Conservation (phyloP, 345 rosid species). For the Cardiospermum halicacabum region DNA sequence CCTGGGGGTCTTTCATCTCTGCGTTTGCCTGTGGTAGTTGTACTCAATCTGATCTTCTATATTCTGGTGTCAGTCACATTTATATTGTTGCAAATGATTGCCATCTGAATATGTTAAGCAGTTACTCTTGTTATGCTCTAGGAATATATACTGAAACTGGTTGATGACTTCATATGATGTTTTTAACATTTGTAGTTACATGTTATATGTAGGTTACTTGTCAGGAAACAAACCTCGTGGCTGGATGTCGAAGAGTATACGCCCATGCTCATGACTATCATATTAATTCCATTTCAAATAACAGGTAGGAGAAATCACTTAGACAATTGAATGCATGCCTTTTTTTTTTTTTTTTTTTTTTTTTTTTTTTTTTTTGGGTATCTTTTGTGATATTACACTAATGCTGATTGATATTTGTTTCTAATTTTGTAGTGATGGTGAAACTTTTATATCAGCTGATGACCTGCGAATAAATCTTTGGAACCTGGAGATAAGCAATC, state of each 20-base stretch:
- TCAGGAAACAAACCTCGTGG: constrained; percentile 78
- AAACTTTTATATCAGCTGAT: constrained; percentile 63
- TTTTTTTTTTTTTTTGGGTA: neutral
- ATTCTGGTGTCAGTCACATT: neutral
- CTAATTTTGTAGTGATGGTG: constrained; percentile 44
- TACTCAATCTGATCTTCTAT: constrained; percentile 27
- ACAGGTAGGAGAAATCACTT: constrained; percentile 65
- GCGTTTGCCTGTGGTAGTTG: constrained; percentile 88
- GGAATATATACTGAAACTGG: neutral
- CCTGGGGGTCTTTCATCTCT: constrained; percentile 64
- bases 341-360: neutral
- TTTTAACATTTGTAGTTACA: constrained; percentile 14
- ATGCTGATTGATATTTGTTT: neutral
- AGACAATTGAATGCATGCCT: neutral
- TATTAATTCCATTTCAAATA: constrained; percentile 92
- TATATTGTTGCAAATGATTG: neutral
- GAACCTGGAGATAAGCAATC: constrained; percentile 65
- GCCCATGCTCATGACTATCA: constrained; percentile 99
- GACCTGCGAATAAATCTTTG: constrained; percentile 62
- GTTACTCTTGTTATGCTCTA: neutral
- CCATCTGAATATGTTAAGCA: neutral
- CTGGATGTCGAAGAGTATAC: constrained; percentile 92
- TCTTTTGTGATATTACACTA: neutral
- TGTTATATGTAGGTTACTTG: constrained; percentile 68
- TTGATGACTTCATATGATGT: neutral